Conservation (phyloP, 1,139 yeast genomes). For the Hanseniaspora uvarum region DNA sequence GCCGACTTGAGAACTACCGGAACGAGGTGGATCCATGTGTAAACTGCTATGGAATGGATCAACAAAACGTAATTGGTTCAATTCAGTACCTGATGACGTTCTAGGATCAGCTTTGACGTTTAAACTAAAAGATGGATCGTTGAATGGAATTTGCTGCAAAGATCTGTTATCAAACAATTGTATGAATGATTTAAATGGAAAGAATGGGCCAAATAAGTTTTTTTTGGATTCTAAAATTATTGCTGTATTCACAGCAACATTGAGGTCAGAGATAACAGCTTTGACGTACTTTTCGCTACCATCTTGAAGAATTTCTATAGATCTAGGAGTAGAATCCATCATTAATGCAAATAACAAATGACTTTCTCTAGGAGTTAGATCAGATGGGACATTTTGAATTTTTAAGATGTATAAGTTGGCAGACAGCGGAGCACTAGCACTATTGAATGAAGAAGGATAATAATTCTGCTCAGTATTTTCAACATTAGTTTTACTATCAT, state of each 20-base stretch:
- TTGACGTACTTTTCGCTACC: conserved; percentile 32
- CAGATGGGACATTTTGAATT: conserved; percentile 57
- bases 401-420: conserved; percentile 25
- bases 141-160: conserved; percentile 26
- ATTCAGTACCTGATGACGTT: conserved; percentile 20
- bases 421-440: conserved; percentile 1
- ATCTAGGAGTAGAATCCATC: conserved; percentile 53
- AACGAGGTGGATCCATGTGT: not conserved
- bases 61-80: conserved; percentile 17
- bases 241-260: conserved; percentile 63
- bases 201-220: conserved; percentile 50
- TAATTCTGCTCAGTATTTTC: not conserved
- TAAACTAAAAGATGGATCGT: conserved; percentile 18
- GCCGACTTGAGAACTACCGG: not conserved
- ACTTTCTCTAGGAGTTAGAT: conserved; percentile 67
- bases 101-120: conserved; percentile 14
- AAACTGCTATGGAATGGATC: conserved; percentile 15
- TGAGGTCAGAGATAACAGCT: conserved; percentile 56
- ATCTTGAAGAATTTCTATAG: conserved; percentile 39
- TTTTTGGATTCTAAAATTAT: conserved; percentile 53
- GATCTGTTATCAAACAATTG: conserved; percentile 39
- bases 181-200: conserved; percentile 41
- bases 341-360: conserved; percentile 60
- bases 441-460: not conserved
- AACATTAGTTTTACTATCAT: not conserved